These are phyloP conservation scores for Lobosporangium transversale DNA, from an alignment of 192 early-diverging fungal genomes.

Conservation along the genomic window DNA sequence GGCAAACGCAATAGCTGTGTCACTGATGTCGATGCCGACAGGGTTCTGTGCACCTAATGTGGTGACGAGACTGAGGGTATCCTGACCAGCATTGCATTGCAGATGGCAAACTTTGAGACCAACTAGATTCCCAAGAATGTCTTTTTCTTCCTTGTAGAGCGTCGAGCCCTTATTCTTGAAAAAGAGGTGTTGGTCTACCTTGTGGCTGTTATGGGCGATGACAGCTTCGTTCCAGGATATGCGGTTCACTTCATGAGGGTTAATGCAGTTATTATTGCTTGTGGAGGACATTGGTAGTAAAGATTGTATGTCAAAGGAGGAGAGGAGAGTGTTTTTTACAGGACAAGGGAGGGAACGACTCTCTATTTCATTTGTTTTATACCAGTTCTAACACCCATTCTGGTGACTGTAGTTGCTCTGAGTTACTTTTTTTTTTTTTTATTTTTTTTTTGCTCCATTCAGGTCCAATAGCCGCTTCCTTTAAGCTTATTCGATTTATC, in stretches of 20 bases:
- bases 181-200: conserved; percentile 44
- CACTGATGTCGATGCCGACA: conserved; percentile 48
- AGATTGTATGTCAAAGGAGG: neutral
- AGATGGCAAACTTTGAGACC: conserved; percentile 44
- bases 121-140: conserved; percentile 29
- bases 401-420: conserved; percentile 18
- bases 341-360: neutral
- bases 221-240: conserved; percentile 42
- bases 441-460: conserved; percentile 3
- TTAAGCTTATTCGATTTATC: too few species aligned
- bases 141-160: conserved; percentile 39
- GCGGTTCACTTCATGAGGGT: conserved; percentile 34
- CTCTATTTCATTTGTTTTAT: neutral
- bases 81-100: conserved; percentile 47
- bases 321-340: neutral
- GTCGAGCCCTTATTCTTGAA: conserved; percentile 39
- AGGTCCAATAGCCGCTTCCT: neutral
- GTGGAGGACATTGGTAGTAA: neutral
- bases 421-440: neutral
- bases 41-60: conserved; percentile 34
- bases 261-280: conserved; percentile 7
- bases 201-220: conserved; percentile 46
- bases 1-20: conserved; percentile 32
- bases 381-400: neutral
- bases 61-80: conserved; percentile 42